phyloP scores from a whole-genome alignment of 129 eudicot species.

The Tagetes patula region DNA sequence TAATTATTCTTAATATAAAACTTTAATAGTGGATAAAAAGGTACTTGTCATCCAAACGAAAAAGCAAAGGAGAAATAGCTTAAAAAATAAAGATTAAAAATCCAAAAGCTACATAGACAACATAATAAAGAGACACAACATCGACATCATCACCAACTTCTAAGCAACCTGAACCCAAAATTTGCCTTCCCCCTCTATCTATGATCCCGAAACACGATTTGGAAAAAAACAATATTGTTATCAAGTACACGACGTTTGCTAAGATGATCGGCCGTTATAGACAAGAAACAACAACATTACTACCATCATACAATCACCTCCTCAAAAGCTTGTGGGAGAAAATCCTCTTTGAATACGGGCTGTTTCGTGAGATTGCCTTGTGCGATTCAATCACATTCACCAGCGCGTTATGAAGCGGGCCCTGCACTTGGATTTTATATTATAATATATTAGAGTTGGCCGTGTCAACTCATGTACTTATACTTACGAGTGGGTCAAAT shows the following conservation, averaged over 20 bases:
- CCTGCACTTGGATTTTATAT: constrained; percentile 44
- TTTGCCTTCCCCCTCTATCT: constrained; percentile 36
- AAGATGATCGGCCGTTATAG: neutral
- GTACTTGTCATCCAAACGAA: no score
- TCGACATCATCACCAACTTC: constrained; percentile 26
- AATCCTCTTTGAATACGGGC: constrained; percentile 82
- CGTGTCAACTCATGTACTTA: neutral
- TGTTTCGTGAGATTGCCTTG: constrained; percentile 60
- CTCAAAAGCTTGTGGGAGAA: constrained; percentile 68
- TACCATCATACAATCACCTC: constrained; percentile 53
- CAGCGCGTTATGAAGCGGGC: constrained; percentile 51
- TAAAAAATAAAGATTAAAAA: neutral
- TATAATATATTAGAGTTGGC: neutral
- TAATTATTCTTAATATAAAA: no score
- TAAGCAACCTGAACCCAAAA: constrained; percentile 34
- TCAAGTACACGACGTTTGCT: constrained; percentile 23
- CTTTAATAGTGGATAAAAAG: no score
- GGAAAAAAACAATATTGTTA: constrained; percentile 1
- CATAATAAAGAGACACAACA: constrained; percentile 28
- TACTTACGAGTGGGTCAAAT: neutral
- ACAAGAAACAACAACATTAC: constrained; percentile 51
- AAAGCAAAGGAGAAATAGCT: no score
- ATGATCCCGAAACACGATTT: constrained; percentile 24
- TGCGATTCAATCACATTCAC: constrained; percentile 72
- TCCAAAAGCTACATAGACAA: constrained; percentile 36